Percentiles rank a stretch among this genome's conserved stretches.
These are phyloP conservation scores for Endocarpon pusillum DNA, from an alignment of 495 filamentous ascomycete genomes.

Conservation along the genomic window DNA sequence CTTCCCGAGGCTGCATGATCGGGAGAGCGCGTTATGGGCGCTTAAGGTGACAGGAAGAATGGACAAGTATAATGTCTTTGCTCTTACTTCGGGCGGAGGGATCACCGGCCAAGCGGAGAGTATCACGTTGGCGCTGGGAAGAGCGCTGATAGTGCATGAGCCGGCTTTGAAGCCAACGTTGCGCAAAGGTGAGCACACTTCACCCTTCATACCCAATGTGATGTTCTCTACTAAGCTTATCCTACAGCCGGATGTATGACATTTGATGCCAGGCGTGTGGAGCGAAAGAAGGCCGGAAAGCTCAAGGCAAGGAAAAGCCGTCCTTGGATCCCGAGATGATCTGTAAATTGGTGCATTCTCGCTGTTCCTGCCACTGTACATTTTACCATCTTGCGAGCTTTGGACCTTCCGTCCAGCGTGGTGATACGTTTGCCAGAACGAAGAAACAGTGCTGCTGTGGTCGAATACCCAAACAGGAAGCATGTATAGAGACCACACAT, in stretches of 20 bases:
- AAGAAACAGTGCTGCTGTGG: no score
- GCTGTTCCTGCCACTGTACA: neutral
- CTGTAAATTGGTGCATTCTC: neutral
- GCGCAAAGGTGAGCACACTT: conserved; percentile 56
- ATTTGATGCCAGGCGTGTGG: conserved; percentile 77
- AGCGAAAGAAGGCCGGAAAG: conserved; percentile 95
- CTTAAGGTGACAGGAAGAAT: conserved; percentile 64
- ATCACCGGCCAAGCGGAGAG: conserved; percentile 92
- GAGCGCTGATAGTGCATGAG: conserved; percentile 78
- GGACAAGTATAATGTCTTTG: conserved; percentile 97
- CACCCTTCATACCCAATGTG: conserved; percentile 4
- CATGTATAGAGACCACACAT: no score
- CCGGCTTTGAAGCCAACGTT: conserved; percentile 75
- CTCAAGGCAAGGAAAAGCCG: conserved; percentile 97
- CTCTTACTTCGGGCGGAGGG: conserved; percentile 64
- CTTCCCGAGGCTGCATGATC: conserved; percentile 80
- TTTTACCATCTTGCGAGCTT: no score
- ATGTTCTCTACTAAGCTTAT: conserved; percentile 11
- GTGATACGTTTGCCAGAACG: no score
- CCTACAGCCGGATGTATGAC: conserved; percentile 72
- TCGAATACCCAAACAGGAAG: no score
- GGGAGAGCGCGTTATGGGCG: conserved; percentile 87
- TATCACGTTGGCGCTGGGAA: conserved; percentile 77
- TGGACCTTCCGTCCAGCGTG: no score
- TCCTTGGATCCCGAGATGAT: conserved; percentile 77